These are phyloP conservation scores for Astrothelium subdiscretum DNA, from an alignment of 495 filamentous ascomycete species.

Conservation along the genomic window DNA sequence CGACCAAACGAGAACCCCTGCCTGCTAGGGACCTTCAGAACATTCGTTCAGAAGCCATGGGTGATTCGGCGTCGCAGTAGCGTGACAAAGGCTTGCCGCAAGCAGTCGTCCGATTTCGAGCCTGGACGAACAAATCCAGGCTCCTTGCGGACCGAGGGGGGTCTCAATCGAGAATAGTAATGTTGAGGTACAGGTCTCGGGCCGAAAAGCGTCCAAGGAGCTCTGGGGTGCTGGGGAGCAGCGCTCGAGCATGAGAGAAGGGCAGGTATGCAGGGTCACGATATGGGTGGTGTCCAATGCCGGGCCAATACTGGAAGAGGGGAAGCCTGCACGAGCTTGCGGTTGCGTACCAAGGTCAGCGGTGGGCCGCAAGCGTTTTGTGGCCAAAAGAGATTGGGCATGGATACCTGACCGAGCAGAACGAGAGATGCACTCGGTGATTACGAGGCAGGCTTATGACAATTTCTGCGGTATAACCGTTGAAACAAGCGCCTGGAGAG, in stretches of 20 bases:
- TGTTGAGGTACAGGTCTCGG: neutral
- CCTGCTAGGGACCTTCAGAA: neutral
- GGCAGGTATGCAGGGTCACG: neutral
- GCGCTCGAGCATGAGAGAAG: neutral
- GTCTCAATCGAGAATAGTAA: neutral
- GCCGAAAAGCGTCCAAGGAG: neutral
- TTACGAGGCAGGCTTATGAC: neutral
- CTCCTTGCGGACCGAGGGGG: neutral
- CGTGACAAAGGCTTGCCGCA: conserved; percentile 2
- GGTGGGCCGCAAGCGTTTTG: neutral
- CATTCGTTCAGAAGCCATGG: neutral
- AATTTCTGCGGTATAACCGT: neutral
- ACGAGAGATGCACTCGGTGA: neutral
- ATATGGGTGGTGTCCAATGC: neutral
- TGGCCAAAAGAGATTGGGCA: neutral
- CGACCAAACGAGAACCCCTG: neutral
- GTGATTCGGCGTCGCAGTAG: conserved; percentile 3
- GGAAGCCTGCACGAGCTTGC: neutral
- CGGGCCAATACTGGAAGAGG: neutral
- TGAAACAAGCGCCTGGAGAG: neutral
- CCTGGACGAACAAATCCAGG: neutral
- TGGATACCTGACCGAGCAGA: neutral
- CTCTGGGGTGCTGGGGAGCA: neutral
- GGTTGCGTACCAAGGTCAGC: neutral
- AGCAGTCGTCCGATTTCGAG: neutral